These are phyloP conservation scores for Onygenales sp. DNA, from an alignment of 2,329 filamentous ascomycete genomes.

Conservation along the genomic window DNA sequence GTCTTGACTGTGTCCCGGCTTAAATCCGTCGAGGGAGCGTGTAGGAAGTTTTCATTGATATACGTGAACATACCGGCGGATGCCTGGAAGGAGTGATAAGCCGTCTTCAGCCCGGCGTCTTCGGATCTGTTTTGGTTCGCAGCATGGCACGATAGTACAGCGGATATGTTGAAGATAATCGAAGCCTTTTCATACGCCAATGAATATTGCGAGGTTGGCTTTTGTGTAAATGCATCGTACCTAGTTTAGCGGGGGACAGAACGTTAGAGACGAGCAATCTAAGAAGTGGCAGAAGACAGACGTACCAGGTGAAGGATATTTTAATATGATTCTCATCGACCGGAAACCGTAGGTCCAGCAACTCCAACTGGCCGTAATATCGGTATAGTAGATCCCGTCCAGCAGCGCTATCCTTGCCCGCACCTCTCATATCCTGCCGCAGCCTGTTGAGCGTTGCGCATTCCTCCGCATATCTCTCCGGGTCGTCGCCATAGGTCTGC, in stretches of 20 bases:
- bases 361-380: slow-evolving; percentile 94
- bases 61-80: slow-evolving; percentile 99
- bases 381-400: slow-evolving; percentile 89
- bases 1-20: slow-evolving; percentile 94
- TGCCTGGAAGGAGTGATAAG: slow-evolving; percentile 96
- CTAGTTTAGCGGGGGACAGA: slow-evolving; percentile 38
- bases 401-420: slow-evolving; percentile 90
- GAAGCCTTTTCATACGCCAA: slow-evolving; percentile 97
- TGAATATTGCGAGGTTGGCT: slow-evolving; percentile 92
- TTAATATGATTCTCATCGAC: slow-evolving; percentile 99
- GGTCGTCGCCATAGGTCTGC: slow-evolving; percentile 89
- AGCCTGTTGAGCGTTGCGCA: slow-evolving; percentile 88
- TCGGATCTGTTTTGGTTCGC: slow-evolving; percentile 86
- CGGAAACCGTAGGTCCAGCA: slow-evolving; percentile 88
- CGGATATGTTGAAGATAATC: slow-evolving; percentile 98
- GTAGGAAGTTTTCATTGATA: slow-evolving; percentile 98
- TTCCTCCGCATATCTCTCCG: slow-evolving; percentile 91
- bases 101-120: slow-evolving; percentile 86
- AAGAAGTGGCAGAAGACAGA: slow-evolving; percentile 1
- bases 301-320: slow-evolving; percentile 92
- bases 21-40: slow-evolving; percentile 91
- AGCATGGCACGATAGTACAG: slow-evolving; percentile 91
- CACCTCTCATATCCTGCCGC: slow-evolving; percentile 96
- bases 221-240: slow-evolving; percentile 99
- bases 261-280: not conserved